phyloP scores from a whole-genome alignment of 1,139 yeast genomes.

The Suhomyces atakaporum region DNA sequence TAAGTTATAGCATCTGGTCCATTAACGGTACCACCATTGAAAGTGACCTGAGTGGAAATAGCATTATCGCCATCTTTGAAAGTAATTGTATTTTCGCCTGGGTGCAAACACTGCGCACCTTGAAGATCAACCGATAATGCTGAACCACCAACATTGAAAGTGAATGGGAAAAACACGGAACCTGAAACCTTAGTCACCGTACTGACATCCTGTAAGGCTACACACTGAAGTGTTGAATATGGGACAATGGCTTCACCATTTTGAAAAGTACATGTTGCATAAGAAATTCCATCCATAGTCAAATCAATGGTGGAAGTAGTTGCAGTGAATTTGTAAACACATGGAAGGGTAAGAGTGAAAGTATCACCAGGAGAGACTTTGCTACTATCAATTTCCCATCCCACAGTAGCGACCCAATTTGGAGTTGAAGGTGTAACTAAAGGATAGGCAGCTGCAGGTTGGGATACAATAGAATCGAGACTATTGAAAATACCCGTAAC shows the following conservation, averaged over 20 bases:
- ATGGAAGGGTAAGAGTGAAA: constrained; percentile 31
- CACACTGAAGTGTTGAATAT: constrained; percentile 29
- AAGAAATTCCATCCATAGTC: constrained; percentile 18
- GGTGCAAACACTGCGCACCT: constrained; percentile 22
- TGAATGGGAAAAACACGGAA: constrained; percentile 26
- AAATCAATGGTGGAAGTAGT: constrained; percentile 20
- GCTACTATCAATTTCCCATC: constrained; percentile 28
- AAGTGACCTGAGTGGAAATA: constrained; percentile 20
- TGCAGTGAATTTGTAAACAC: constrained; percentile 36
- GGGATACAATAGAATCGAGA: background rate
- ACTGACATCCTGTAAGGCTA: constrained; percentile 18
- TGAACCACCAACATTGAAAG: constrained; percentile 30
- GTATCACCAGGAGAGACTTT: constrained; percentile 32
- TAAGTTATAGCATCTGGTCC: background rate
- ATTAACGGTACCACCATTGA: constrained; percentile 13
- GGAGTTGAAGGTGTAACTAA: constrained; percentile 16
- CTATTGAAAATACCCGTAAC: constrained; percentile 21
- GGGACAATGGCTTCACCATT: constrained; percentile 27
- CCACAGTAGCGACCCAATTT: constrained; percentile 28
- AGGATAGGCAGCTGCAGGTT: background rate
- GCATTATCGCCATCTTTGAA: constrained; percentile 31
- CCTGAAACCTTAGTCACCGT: constrained; percentile 23
- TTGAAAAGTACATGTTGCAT: constrained; percentile 30
- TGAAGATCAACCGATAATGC: constrained; percentile 22
- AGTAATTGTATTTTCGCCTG: constrained; percentile 29